A percentile compares a stretch with the other conserved stretches of the same genome.
Conservation (phyloP, 108 stramenopile genomes). For the Skeletonema costatum region DNA sequence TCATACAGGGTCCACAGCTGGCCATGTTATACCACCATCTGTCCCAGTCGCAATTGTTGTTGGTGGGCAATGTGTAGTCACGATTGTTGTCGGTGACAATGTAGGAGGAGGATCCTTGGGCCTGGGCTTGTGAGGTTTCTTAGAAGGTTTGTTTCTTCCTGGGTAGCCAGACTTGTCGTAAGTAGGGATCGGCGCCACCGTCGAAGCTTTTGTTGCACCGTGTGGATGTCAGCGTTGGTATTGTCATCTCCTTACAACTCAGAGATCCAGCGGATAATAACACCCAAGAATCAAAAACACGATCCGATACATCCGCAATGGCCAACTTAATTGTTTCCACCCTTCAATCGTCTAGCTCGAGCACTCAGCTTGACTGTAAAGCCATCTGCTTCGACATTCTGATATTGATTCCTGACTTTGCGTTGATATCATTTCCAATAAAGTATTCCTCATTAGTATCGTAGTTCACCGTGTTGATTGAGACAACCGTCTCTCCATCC, state of each 20-base stretch:
- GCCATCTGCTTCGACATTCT: conserved; percentile 23
- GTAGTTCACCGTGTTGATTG: conserved; percentile 38
- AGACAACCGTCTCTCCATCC: conserved; percentile 8
- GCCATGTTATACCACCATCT: neutral
- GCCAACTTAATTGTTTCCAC: conserved; percentile 32
- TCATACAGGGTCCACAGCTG: neutral
- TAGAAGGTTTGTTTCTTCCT: no score
- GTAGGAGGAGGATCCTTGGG: neutral
- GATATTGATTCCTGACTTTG: neutral
- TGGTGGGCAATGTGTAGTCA: neutral
- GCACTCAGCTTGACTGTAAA: conserved; percentile 27
- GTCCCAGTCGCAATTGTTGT: neutral
- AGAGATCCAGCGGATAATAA: conserved; percentile 27
- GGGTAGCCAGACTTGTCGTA: no score
- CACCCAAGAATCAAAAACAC: conserved; percentile 31
- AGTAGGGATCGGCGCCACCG: no score
- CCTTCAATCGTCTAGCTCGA: neutral
- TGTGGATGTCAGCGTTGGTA: neutral
- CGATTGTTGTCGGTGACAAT: neutral
- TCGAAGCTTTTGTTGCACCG: no score
- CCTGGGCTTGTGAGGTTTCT: no score
- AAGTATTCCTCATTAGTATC: conserved; percentile 24
- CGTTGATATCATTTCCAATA: conserved; percentile 8
- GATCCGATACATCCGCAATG: conserved; percentile 25
- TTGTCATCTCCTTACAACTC: neutral